Evolutionary conservation across 257 asterid species (phyloP), one percentile per base, ranked within the genome.

Genomic region (Leptodermis oblonga): DNA sequence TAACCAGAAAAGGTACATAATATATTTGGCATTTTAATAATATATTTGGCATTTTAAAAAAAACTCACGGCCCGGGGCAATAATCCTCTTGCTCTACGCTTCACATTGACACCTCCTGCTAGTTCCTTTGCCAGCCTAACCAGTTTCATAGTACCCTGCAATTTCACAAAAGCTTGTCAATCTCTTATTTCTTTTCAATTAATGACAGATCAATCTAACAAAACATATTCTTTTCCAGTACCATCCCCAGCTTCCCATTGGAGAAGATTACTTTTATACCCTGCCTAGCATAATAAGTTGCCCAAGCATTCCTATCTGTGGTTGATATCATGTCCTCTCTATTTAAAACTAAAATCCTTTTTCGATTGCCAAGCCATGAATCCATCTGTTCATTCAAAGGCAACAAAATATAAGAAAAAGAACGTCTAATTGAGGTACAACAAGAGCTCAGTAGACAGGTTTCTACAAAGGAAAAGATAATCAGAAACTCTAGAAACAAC

Each of bases 241-340:
- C 98, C 97, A 83, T 80, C 70, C 97, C 97, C 43, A 81, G 88
- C 81, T 90, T 82, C 26, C 93, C 98, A 73, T 90, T 88, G 72
- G 97, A 82, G 81, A 88, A 87, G 66, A 92, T 85, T 28, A 86
- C 92, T 84, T 86, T 90, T 33, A 78, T 79, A 68, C 97, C 97
- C 86, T 80, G 99, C 77, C 83, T 86, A 48, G 97, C 90, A 76
- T 86, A 94, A 81, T 86, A 88, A 80, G 80, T 84, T 80, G 99
- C 97, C 99, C 97, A 94, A 58, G 97, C 94, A 82, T 91, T 85
- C 75, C 97, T 84, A 72, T 94, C 99, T 30, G 90, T 89, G 25
- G 87, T 80, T 33, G 97, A 86, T 79, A 94, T 82, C 99, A 94
- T 94, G 80, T 94, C 97, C 74, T 90, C 99, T 78, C 97, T 82